phyloP scores from a whole-genome alignment of 1,284 basidiomycete species.

The Cystobasidium slooffiae region DNA sequence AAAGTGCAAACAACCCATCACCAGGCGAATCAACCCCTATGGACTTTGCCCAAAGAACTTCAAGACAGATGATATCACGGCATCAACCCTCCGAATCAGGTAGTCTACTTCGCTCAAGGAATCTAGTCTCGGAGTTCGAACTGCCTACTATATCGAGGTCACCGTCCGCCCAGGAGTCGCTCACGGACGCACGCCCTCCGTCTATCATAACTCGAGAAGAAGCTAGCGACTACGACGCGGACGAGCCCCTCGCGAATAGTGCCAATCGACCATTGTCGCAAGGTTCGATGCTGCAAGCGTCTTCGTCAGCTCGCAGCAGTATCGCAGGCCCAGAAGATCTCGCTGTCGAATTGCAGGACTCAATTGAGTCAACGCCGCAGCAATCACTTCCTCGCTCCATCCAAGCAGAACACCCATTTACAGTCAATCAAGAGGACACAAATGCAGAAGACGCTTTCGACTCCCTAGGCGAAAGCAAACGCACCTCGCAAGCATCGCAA shows the following conservation, averaged over 20 bases:
- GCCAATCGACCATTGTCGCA: too few species aligned
- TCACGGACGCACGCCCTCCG: not conserved
- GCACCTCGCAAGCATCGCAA: slow-evolving; percentile 7
- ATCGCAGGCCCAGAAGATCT: too few species aligned
- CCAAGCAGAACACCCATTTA: slow-evolving; percentile 2
- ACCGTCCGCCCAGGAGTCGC: not conserved
- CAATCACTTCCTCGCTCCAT: not conserved
- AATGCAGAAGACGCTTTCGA: not conserved
- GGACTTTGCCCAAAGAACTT: not conserved
- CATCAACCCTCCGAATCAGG: not conserved
- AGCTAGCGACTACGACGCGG: too few species aligned
- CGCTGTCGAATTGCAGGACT: too few species aligned
- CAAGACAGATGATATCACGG: not conserved
- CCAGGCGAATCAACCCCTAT: not conserved
- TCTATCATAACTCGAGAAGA: not conserved
- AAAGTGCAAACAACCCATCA: slow-evolving; percentile 40
- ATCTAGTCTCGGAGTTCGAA: not conserved
- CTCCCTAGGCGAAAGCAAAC: not conserved
- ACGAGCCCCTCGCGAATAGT: too few species aligned
- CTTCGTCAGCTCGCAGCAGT: too few species aligned
- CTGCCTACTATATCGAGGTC: not conserved
- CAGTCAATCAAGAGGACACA: not conserved
- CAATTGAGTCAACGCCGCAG: not conserved
- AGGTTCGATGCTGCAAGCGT: too few species aligned
- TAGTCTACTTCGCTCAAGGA: slow-evolving; percentile 1